Conservation (phyloP, 805 yeast species). For the Monosporozyma siamensis region DNA sequence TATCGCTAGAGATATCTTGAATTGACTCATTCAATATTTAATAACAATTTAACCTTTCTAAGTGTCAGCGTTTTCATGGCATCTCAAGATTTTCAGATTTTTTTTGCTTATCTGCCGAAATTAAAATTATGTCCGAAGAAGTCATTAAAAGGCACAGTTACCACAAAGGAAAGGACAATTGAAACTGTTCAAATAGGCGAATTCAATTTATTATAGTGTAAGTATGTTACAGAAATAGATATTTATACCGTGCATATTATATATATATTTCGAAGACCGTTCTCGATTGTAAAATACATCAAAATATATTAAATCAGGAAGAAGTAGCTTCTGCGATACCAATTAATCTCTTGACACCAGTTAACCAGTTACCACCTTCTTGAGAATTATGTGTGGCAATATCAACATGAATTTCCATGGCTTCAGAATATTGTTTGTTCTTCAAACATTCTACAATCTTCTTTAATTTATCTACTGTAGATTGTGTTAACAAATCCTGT, state of each 20-base stretch:
- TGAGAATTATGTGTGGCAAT: constrained; percentile 55
- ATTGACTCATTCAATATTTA: too few relatives aligned
- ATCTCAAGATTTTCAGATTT: neutral
- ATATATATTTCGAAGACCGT: neutral
- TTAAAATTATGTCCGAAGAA: too few relatives aligned
- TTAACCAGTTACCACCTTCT: constrained; percentile 86
- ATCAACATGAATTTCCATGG: constrained; percentile 45
- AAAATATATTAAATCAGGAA: neutral
- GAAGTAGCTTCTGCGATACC: constrained; percentile 52
- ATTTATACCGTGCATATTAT: neutral
- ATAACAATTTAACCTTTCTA: too few relatives aligned
- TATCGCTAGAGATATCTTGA: too few relatives aligned
- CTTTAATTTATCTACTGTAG: constrained; percentile 45
- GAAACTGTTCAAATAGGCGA: too few relatives aligned
- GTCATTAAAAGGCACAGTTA: too few relatives aligned
- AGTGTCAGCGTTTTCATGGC: neutral
- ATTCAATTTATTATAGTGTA: too few relatives aligned
- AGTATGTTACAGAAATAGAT: too few relatives aligned
- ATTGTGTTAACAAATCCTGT: constrained; percentile 51
- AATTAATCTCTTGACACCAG: constrained; percentile 81
- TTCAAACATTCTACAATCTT: constrained; percentile 43
- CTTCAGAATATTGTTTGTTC: constrained; percentile 47
- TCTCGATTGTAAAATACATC: neutral
- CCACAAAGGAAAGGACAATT: neutral
- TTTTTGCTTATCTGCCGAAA: too few relatives aligned